These are phyloP conservation scores for Mangifera indica DNA, from an alignment of 345 rosid genomes.

Conservation along the genomic window DNA sequence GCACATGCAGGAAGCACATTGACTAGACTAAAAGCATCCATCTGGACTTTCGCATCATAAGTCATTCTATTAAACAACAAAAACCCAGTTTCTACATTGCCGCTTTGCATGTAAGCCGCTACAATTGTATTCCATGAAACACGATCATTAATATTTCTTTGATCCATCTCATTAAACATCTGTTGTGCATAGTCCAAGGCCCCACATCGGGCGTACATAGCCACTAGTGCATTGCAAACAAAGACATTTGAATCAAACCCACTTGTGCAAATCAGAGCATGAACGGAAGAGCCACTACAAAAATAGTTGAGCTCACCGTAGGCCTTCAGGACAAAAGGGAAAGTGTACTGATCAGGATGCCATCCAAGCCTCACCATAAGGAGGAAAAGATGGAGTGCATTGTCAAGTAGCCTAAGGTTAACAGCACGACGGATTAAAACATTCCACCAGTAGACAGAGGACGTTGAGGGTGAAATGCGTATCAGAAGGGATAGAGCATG, in stretches of 20 bases:
- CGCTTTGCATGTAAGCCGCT: slow-evolving; percentile 49
- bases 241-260: slow-evolving; percentile 68
- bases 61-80: slow-evolving; percentile 52
- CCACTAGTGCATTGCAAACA: slow-evolving; percentile 61
- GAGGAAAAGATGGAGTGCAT: slow-evolving; percentile 39
- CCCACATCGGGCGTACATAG: slow-evolving; percentile 67
- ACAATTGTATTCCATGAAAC: slow-evolving; percentile 81
- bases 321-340: slow-evolving; percentile 75
- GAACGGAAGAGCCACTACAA: slow-evolving; percentile 47
- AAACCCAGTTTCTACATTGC: slow-evolving; percentile 42
- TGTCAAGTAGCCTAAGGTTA: slow-evolving; percentile 33
- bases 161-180: slow-evolving; percentile 69
- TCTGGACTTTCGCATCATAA: slow-evolving; percentile 27
- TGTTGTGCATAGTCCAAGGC: slow-evolving; percentile 46
- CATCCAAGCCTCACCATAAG: slow-evolving; percentile 54
- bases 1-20: slow-evolving; percentile 72
- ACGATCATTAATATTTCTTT: slow-evolving; percentile 43
- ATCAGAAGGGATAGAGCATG: slow-evolving; percentile 56
- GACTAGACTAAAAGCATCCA: slow-evolving; percentile 67
- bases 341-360: slow-evolving; percentile 73
- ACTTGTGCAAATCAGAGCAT: slow-evolving; percentile 33
- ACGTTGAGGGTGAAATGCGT: slow-evolving; percentile 42
- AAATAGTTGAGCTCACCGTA: slow-evolving; percentile 54
- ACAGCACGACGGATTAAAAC: slow-evolving; percentile 52
- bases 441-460: slow-evolving; percentile 70